Evolutionary conservation across 2,329 filamentous ascomycete genomes (phyloP), one percentile per base, ranked within the genome.

Genomic region (Diaporthe ampelina): DNA sequence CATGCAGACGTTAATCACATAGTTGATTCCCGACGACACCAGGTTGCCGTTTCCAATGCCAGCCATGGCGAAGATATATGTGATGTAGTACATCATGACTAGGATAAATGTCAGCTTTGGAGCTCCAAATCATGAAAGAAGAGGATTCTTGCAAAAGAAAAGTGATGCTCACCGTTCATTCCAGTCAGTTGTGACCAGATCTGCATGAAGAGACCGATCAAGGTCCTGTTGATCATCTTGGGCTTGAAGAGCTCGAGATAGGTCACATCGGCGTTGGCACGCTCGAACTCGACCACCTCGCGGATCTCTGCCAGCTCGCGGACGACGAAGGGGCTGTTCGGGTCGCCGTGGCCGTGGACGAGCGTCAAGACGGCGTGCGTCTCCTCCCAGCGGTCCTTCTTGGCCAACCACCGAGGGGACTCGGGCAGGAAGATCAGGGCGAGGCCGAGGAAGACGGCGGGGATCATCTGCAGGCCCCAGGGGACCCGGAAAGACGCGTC

Each of bases 1-100:
- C 91, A 94, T 94, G 70, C 92, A 75, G 1, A 96, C 94, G 81
- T 95, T 95, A 85, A 96, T 94, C 78, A 95, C 87, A 81, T 94
- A 94, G 79, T 94, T 91, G 76, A 94, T 94, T 13, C 89, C 91
- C 24, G 91, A 93, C 10, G 92, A 88, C 58, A 94, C 82, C 11
- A 94, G 87, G 50, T 91, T 88, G 70, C 86, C 87, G 77, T 90
- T 88, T 1, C 82, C 84, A n/a, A 93, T 85, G 13, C 92, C 92
- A 21, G 92, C 92, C 93, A 94, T 94, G 15, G 86, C 86, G 81
- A 94, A 94, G 74, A 94, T 89, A 77, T 93, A 94, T 63, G 87
- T 88, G 76, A 93, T 92, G 79, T 93, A 93, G 83, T 91, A 92
- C 90, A 92, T 75, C 93, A 91, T 92, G 50, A 90, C 92, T 78